Base-by-base conservation (phyloP, 31 red algal species). In the Odonthalia washingtoniensis region DNA sequence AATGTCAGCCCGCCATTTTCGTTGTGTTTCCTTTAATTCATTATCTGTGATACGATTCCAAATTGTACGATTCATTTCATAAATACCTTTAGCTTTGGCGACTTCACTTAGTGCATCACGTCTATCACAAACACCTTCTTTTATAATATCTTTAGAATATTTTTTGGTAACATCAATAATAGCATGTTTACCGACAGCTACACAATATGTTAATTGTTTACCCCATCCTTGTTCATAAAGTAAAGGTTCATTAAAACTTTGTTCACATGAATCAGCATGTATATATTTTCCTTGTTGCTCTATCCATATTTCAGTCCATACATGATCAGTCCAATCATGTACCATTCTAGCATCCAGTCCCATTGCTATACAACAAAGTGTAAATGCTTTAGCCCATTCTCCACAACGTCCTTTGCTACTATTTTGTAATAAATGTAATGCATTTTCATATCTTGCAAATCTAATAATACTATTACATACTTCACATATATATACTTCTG, bases 361-460 rank as follows among this genome's bases (percentile, higher is more conserved):
- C 6, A 80, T 72, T 49, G 89, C 92, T 9, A 82, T 33, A 41
- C 67, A 78, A 1, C 79, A 69, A 60, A 89, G 40, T 39, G 95
- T 94, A 44, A 98, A 98, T 32, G 90, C 82, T 65, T 98, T 84
- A 65, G 95, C 95, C 95, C 95, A 98, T 66, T 98, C 95, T 6
- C 95, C 95, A 68, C 95, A 98, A 31, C 95, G 83, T 3, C 95
- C 95, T 62, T 72, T 18, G n/a, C n/a, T n/a, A 34, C 95, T 77
- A 21, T 87, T 93, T 74, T 88, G 65, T 17, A 98, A 70, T 41
- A 98, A 80, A 63, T 92, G 85, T 36, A 26, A 75, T 3, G 73
- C 85, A 73, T 94, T 77, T 41, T 92, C 89, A 57, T 86, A 98
- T 27, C 95, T 78, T 31, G 88, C 61, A 87, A 98, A 98, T 2